Evolutionary conservation across 371 early-diverging fungal species (phyloP), one percentile per base, ranked within the genome.

Genomic region (Catenaria anguillulae): DNA sequence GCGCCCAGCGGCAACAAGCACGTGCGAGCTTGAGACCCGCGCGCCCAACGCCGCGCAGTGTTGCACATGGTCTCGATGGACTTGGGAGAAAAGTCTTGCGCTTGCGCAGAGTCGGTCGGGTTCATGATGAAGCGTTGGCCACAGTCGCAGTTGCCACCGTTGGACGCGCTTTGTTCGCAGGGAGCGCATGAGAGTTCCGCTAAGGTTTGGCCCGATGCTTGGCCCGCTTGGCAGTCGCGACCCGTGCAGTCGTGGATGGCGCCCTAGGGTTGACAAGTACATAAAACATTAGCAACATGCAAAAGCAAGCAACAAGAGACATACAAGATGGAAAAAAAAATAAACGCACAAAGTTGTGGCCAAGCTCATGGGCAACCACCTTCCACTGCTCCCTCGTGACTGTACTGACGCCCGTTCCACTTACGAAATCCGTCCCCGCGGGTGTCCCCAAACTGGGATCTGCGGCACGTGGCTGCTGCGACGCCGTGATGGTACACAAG

Each of bases 391-490:
- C 84, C 19, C 83, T 76, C 36, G 84, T 84, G 31, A 83, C 77
- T 0, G 93, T 84, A n/a, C 90, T 90, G 1, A 96, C 87, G 33
- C 85, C 93, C 12, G 90, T 83, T 19, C 95, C 94, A 0, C 91
- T 83, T 3, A 84, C 83, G 67, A 67, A 80, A 60, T 81, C 75
- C 15, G 63, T 67, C 48, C 62, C 19, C 63, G 29, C 76, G 78
- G 59, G 63, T 62, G 2, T 70, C 26, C 29, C 29, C 4, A 17
- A 13, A 8, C 19, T 17, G 10, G 45, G 45, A 23, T 43, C 45
- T 4, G 45, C 45, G 45, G 19, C 21, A 23, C 45, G 45, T 63
- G 35, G 66, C 62, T 85, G 80, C 3, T 60, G 13, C 52, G 65
- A 68, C 15, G 82, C 61, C 19, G 70, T 69, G 24, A 74, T 75